Evolutionary conservation across 148 eudicot species (phyloP), one percentile per base, ranked within the genome.

Genomic region (Heliamphora exappendiculata): DNA sequence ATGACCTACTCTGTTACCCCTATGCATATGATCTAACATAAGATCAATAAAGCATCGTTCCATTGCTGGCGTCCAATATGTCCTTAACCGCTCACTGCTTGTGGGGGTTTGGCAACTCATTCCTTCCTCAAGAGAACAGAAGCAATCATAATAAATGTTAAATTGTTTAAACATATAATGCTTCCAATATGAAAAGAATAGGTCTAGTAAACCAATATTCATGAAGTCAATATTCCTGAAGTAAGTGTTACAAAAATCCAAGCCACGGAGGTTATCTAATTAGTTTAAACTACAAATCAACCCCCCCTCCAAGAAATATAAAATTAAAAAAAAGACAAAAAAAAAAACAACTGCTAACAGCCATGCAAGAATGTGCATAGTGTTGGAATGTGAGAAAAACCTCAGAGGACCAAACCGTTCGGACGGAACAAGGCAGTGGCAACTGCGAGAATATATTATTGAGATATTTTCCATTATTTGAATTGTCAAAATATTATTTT

Each of bases 11-110:
- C 76, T 74, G 37, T 74, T 59, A 39, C 76, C 76, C 54, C 28
- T 58, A 17, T 59, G 76, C 37, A 59, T 42, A 58, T 74, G 76
- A 28, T 74, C 76, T 42, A 74, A 29, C 67, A 74, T 41, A 59
- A 74, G 76, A 42, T 74, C 76, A 74, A 74, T 28, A 59, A 74
- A 74, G 31, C 59, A 59, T 7, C 67, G 24, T 17, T 74, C 76
- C 76, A 74, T 74, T 39, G 53, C 29, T 8, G 76, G 76, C 0
- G 76, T 74, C 76, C 76, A 74, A 59, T 57, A 57, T 24, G 7
- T 22, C 24, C 76, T 73, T 10, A 28, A 58, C 39, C 39, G 17
- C 6, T 74, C 76, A 74, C 39, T 41, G 41, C 28, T 58, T 29
- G 39, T 16, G 42, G 76, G 26, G 39, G 28, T 59, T 74, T 42